A percentile compares a stretch with the other conserved stretches of the same genome.
Conservation (phyloP, 1,284 basidiomycete genomes). For the Termitomyces sp. region DNA sequence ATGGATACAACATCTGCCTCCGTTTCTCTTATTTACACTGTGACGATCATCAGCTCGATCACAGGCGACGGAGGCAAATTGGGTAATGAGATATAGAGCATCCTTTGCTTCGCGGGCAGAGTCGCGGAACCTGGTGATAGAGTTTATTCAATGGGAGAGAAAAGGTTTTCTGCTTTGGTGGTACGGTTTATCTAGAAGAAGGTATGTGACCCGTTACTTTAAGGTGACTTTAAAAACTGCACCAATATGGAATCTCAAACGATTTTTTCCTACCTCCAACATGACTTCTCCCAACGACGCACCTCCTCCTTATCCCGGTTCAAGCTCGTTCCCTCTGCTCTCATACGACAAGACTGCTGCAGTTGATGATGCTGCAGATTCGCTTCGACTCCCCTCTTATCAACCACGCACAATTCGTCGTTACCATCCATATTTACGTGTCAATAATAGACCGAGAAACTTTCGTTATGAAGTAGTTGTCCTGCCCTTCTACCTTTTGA, state of each 20-base stretch:
- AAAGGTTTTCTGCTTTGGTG: background rate
- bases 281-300: background rate
- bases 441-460: background rate
- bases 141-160: background rate
- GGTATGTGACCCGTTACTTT: constrained; percentile 5
- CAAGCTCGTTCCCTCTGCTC: background rate
- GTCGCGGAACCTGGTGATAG: background rate
- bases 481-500: background rate
- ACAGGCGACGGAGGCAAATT: background rate
- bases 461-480: background rate
- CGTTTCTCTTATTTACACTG: background rate
- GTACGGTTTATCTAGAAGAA: constrained; percentile 2
- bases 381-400: background rate
- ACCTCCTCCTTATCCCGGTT: constrained; percentile 4
- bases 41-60: background rate
- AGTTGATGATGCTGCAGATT: background rate
- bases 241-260: background rate
- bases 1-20: background rate
- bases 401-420: background rate
- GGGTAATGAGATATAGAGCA: background rate
- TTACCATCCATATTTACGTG: background rate
- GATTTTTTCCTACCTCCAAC: constrained; percentile 3
- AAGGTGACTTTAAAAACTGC: background rate
- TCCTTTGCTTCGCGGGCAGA: background rate
- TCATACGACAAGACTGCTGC: background rate